A percentile compares a stretch with the other conserved stretches of the same genome.
phyloP scores from a whole-genome alignment of 2,329 filamentous ascomycete species.

The Pezicula neosporulosa region DNA sequence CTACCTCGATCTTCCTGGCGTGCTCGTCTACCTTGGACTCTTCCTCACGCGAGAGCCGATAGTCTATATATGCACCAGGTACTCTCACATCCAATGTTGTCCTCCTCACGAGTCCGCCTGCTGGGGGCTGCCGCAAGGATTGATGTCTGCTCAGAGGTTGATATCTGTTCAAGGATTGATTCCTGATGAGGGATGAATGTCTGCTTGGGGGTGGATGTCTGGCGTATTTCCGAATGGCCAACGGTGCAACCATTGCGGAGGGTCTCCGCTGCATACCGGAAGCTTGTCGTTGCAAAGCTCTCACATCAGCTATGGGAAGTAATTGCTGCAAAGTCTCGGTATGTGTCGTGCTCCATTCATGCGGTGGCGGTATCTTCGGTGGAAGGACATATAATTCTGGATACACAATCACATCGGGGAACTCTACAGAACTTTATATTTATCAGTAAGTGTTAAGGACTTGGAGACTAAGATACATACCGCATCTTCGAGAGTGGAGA shows the following conservation, averaged over 20 bases:
- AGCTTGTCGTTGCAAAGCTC: not conserved
- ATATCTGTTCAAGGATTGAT: no score
- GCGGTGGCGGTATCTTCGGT: conserved; percentile 16
- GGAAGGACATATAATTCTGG: conserved; percentile 19
- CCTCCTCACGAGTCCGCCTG: conserved; percentile 5
- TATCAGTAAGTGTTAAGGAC: conserved; percentile 2
- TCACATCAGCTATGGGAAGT: conserved; percentile 13
- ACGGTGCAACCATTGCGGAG: conserved; percentile 7
- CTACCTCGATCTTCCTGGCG: conserved; percentile 13
- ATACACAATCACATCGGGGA: conserved; percentile 17
- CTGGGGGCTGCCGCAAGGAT: conserved; percentile 1
- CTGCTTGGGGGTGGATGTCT: conserved; percentile 2
- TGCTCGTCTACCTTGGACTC: conserved; percentile 17
- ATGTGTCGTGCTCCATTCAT: conserved; percentile 14
- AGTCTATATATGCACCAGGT: conserved; percentile 13
- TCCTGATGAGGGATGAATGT: conserved; percentile 5
- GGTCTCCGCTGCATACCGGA: conserved; percentile 9
- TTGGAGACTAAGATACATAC: conserved; percentile 9
- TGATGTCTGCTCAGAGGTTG: not conserved
- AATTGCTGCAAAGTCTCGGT: conserved; percentile 16
- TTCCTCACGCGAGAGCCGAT: conserved; percentile 6
- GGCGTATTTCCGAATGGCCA: conserved; percentile 4
- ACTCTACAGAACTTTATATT: conserved; percentile 17
- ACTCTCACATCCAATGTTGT: conserved; percentile 13
- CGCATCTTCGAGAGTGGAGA: conserved; percentile 22